Percentiles rank a stretch among this genome's conserved stretches.
Evolutionary conservation across 192 early-diverging fungal species (phyloP).

Genomic region (Umbelopsis sp.): DNA sequence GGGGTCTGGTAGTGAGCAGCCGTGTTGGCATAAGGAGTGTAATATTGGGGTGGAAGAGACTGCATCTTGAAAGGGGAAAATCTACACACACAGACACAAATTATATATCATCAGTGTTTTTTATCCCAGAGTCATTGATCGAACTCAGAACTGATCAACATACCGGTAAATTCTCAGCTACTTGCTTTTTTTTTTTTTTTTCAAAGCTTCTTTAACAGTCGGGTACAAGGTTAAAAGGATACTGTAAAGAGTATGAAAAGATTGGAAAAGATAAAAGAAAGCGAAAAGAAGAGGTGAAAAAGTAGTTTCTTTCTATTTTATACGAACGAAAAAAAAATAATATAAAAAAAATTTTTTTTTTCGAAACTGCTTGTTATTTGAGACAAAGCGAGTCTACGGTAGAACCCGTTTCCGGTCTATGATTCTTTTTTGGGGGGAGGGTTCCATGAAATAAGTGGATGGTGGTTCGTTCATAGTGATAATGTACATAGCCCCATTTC

Average conservation of each 20-base stretch:
- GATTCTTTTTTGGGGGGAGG: no score
- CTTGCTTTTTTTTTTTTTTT: no score
- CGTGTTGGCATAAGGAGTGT: slow-evolving; percentile 11
- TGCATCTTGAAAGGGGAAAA: not conserved
- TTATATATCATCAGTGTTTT: no score
- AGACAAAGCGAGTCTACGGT: slow-evolving; percentile 12
- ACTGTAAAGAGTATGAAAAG: not conserved
- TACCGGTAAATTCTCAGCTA: no score
- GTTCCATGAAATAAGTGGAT: no score
- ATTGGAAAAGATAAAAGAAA: not conserved
- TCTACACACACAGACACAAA: no score
- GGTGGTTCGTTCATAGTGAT: no score
- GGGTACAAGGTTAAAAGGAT: not conserved
- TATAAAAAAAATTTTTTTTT: slow-evolving; percentile 12
- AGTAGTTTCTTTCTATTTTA: not conserved
- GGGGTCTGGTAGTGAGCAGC: slow-evolving; percentile 8
- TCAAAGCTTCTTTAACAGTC: no score
- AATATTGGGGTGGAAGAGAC: slow-evolving; percentile 14
- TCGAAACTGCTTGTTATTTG: not conserved
- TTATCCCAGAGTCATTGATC: not conserved
- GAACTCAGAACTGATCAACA: not conserved
- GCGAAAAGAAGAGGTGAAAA: not conserved
- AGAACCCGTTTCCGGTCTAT: slow-evolving; percentile 13
- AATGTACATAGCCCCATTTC: no score
- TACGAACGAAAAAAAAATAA: not conserved